phyloP scores from a whole-genome alignment of 2,329 filamentous ascomycete species.

The Dothideomycetes sp. region DNA sequence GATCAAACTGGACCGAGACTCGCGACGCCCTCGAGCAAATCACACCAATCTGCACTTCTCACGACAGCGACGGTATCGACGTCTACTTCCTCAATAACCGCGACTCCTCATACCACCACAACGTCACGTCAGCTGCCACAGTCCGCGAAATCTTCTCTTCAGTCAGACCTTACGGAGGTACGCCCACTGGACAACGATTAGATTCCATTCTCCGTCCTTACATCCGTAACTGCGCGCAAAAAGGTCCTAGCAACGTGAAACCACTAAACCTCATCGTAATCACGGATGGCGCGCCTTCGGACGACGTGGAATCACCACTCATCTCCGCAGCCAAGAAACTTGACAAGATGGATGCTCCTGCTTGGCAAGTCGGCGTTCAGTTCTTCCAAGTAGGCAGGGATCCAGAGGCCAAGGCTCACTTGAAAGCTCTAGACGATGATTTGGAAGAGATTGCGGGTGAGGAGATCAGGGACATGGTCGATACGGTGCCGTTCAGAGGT shows the following conservation, averaged over 20 bases:
- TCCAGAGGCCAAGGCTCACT: conserved; percentile 50
- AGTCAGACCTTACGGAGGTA: conserved; percentile 56
- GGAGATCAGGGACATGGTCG: conserved; percentile 75
- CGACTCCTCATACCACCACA: conserved; percentile 51
- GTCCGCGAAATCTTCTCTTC: conserved; percentile 63
- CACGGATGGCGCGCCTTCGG: conserved; percentile 74
- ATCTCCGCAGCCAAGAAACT: conserved; percentile 59
- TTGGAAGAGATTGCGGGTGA: conserved; percentile 46
- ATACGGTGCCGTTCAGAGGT: conserved; percentile 69
- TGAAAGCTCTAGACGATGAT: conserved; percentile 68
- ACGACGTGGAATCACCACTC: conserved; percentile 67
- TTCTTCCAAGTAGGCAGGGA: conserved; percentile 92
- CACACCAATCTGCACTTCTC: conserved; percentile 68
- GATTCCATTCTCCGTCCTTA: conserved; percentile 66
- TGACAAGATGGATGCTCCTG: conserved; percentile 58
- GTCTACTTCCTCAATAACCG: conserved; percentile 79
- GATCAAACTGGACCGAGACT: conserved; percentile 67
- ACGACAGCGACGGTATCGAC: conserved; percentile 80
- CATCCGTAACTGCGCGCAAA: conserved; percentile 44
- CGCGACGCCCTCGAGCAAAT: conserved; percentile 61
- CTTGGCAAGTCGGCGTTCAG: conserved; percentile 82
- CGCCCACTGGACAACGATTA: conserved; percentile 66
- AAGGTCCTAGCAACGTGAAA: conserved; percentile 44
- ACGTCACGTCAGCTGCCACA: conserved; percentile 48
- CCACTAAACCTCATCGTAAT: conserved; percentile 88